Conservation (phyloP, 108 stramenopile genomes). For the Pseudonitzschia multistriata region DNA sequence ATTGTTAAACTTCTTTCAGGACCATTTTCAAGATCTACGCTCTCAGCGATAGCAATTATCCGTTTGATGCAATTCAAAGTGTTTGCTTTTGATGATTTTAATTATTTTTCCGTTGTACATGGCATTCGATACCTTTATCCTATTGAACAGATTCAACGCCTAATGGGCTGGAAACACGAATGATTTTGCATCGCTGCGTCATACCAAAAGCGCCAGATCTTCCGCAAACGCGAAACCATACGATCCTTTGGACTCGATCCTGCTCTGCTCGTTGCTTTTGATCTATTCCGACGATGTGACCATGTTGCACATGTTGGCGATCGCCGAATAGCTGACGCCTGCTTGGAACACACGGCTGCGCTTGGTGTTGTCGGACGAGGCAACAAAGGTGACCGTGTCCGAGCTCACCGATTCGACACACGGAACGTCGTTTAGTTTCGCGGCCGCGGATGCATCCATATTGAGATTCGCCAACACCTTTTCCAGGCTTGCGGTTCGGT, state of each 20-base stretch:
- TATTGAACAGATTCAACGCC: no score
- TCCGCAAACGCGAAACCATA: no score
- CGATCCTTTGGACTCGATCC: background rate
- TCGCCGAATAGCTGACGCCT: constrained; percentile 43
- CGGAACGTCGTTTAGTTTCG: constrained; percentile 34
- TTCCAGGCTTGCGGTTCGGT: constrained; percentile 54
- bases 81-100: no score
- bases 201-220: no score
- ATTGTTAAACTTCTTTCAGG: no score
- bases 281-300: constrained; percentile 32
- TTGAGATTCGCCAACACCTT: constrained; percentile 55
- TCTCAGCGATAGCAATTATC: no score
- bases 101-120: no score
- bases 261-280: background rate
- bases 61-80: no score
- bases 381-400: constrained; percentile 56
- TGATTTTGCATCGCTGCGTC: no score
- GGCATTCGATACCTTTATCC: no score
- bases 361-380: constrained; percentile 73
- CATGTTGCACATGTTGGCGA: constrained; percentile 46
- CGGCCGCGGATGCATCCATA: constrained; percentile 43
- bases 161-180: no score
- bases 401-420: constrained; percentile 39
- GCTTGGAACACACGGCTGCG: constrained; percentile 64
- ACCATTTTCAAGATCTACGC: no score